These are phyloP conservation scores for Panus rudis DNA, from an alignment of 768 basidiomycete genomes.

Conservation along the genomic window DNA sequence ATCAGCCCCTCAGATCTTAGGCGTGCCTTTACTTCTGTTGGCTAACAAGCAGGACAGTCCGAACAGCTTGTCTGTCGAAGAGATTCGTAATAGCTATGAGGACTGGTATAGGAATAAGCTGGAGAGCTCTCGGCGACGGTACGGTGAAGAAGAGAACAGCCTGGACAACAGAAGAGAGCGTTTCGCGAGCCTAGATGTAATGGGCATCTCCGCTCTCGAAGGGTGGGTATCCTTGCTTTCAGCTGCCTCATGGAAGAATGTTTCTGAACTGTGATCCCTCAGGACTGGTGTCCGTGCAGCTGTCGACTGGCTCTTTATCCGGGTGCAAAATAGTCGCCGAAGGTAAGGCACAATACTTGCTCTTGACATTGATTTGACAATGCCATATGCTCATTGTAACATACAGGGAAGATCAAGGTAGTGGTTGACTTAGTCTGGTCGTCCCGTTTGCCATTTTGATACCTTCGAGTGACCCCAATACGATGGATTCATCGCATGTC, in stretches of 20 bases:
- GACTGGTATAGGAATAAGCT: conserved; percentile 76
- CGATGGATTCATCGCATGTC: too few relatives aligned
- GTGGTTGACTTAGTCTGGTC: too few relatives aligned
- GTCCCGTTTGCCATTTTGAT: too few relatives aligned
- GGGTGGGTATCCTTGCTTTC: conserved; percentile 55
- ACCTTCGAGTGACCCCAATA: too few relatives aligned
- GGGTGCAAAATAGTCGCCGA: conserved; percentile 80
- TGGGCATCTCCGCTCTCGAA: conserved; percentile 87
- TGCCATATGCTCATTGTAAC: background rate
- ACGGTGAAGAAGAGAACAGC: conserved; percentile 26
- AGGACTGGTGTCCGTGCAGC: conserved; percentile 87
- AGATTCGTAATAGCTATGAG: conserved; percentile 86
- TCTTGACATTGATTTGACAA: background rate
- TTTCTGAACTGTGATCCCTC: background rate
- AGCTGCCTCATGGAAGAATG: background rate
- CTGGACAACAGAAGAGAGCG: conserved; percentile 25
- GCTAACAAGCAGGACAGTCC: conserved; percentile 96
- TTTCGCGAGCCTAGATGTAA: conserved; percentile 50
- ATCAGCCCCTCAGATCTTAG: conserved; percentile 83
- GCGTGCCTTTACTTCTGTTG: conserved; percentile 82
- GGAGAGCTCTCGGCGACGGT: conserved; percentile 55
- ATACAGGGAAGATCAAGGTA: conserved; percentile 5
- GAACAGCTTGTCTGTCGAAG: conserved; percentile 74
- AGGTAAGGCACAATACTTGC: conserved; percentile 44
- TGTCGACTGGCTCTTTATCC: conserved; percentile 94